These are phyloP conservation scores for Boehmeria nivea DNA, from an alignment of 306 rosid species.

Conservation along the genomic window DNA sequence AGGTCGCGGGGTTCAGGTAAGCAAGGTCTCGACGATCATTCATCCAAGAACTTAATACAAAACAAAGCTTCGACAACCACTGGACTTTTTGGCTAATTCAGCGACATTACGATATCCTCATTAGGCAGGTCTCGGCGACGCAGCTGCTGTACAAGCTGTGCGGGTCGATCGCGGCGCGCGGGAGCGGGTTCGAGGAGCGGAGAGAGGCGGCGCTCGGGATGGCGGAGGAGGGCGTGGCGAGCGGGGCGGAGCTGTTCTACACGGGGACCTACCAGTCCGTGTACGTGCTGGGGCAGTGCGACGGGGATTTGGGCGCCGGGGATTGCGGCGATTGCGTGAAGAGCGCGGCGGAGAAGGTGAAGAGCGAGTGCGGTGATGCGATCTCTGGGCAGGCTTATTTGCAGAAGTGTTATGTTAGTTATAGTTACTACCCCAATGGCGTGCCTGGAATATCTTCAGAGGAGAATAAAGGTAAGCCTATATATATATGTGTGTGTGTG, in stretches of 20 bases:
- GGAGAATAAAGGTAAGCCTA: conserved; percentile 47
- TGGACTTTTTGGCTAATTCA: too few species aligned
- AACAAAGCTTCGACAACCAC: too few species aligned
- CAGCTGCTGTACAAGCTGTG: conserved; percentile 62
- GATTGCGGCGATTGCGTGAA: conserved; percentile 69
- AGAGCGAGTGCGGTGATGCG: conserved; percentile 43
- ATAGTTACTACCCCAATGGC: conserved; percentile 72
- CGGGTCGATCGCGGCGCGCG: conserved; percentile 36
- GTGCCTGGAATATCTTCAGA: conserved; percentile 43
- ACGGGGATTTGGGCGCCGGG: conserved; percentile 51
- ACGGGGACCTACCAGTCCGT: conserved; percentile 60
- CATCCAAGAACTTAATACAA: too few species aligned
- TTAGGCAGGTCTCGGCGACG: conserved; percentile 21
- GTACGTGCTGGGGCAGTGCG: conserved; percentile 86
- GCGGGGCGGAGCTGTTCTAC: conserved; percentile 51
- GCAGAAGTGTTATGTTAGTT: conserved; percentile 65
- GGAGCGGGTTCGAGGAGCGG: conserved; percentile 50
- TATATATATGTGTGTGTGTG: too few species aligned
- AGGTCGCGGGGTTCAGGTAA: conserved; percentile 53
- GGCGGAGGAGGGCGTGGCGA: conserved; percentile 56
- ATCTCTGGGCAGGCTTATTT: conserved; percentile 75
- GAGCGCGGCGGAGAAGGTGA: conserved; percentile 51
- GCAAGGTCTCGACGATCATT: conserved; percentile 22
- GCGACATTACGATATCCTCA: too few species aligned
- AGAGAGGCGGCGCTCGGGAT: conserved; percentile 60